Evolutionary conservation across 768 basidiomycete genomes (phyloP).

Genomic region (Mycena olivaceomarginata): DNA sequence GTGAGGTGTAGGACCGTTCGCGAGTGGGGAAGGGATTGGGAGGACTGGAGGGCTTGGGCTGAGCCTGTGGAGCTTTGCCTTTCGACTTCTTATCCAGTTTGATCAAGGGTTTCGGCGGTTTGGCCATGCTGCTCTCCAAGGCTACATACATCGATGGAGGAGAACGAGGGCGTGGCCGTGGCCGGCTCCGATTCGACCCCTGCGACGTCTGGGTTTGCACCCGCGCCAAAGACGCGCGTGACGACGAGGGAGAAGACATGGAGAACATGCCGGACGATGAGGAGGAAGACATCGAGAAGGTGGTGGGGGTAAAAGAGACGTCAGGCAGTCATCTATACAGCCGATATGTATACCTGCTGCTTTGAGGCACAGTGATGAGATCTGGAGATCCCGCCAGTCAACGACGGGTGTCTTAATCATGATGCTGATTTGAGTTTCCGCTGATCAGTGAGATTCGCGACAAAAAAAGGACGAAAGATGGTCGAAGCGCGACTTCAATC

Average conservation of each 20-base stretch:
- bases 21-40: slow-evolving; percentile 9
- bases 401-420: not conserved
- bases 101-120: slow-evolving; percentile 37
- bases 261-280: not conserved
- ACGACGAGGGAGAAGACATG: slow-evolving; percentile 18
- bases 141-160: slow-evolving; percentile 44
- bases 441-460: not conserved
- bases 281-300: not conserved
- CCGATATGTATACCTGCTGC: not conserved
- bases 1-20: not conserved
- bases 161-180: slow-evolving; percentile 31
- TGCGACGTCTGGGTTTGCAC: slow-evolving; percentile 13
- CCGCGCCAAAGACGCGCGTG: slow-evolving; percentile 1
- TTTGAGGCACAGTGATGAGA: not conserved
- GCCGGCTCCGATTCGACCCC: slow-evolving; percentile 12
- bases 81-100: slow-evolving; percentile 42
- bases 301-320: not conserved
- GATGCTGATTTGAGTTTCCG: not conserved
- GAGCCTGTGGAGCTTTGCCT: not conserved
- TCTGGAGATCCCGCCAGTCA: not conserved
- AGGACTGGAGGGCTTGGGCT: not conserved
- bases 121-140: slow-evolving; percentile 17
- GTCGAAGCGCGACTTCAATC: too few species aligned
- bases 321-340: not conserved
- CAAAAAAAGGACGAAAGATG: not conserved